Base-by-base conservation (phyloP, 257 asterid genomes). In the Coffea eugenioides region DNA sequence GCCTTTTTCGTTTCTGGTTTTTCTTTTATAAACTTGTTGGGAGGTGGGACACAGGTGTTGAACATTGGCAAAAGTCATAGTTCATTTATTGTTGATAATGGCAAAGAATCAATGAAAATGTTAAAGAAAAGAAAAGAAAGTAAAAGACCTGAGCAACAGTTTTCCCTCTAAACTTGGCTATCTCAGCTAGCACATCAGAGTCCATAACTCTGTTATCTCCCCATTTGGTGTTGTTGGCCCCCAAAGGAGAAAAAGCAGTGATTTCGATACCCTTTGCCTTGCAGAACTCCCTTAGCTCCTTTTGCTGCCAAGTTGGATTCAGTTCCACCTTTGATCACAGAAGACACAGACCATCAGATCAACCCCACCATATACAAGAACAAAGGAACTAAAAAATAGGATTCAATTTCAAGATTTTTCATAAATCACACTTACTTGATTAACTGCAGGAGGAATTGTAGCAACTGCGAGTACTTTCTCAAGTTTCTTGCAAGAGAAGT, bases 231-330 rank as follows among this genome's bases (percentile, higher is more conserved):
- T 88, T 88, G 76, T 88, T 88, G 15, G 93, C 88, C 12, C 95
- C 97, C 54, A 90, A 72, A 0, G 97, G 95, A 80, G 94, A 90
- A 79, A 84, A 92, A 0, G 90, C 97, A 25, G 89, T 85, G 0
- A 92, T 45, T 57, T 90, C 92, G 73, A 92, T 75, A 0, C 92
- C 91, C 57, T 87, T 85, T 49, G 72, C 86, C 36, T 57, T 88
- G 71, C 94, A 92, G 8, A 87, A 89, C 20, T 88, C 87, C 84
- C 80, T 76, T 78, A 92, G 39, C 27, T 77, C 69, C 81, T 85
- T 83, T 72, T 90, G 97, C 54, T 85, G 91, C 97, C 97, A 92
- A 9, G 56, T 39, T 49, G 92, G 85, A 65, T 82, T 89, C 86
- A 90, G 46, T 87, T 92, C 95, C 85, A 90, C 90, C 93, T 89